Conservation (phyloP, 441 rosid species). For the Codiaeum variegatum region DNA sequence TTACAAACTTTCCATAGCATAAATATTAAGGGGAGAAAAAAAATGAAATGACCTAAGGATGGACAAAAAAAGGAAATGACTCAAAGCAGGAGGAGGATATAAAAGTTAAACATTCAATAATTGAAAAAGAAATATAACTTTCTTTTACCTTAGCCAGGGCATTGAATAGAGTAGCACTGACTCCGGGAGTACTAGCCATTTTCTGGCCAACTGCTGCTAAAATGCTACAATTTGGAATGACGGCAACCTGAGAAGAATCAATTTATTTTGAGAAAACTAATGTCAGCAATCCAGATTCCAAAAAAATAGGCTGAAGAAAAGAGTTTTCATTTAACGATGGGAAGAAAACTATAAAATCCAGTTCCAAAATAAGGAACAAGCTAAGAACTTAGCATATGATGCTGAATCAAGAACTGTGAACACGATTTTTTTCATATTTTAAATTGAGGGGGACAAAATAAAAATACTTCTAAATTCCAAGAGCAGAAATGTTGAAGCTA, state of each 20-base stretch:
- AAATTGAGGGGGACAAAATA: background rate
- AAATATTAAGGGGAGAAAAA: background rate
- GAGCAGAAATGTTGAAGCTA: background rate
- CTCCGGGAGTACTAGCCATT: slow-evolving; percentile 97
- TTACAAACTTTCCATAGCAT: background rate
- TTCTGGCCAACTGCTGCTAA: slow-evolving; percentile 93
- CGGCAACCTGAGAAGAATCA: slow-evolving; percentile 49
- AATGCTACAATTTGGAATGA: slow-evolving; percentile 83
- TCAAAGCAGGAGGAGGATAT: slow-evolving; percentile 11
- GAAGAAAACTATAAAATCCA: slow-evolving; percentile 9
- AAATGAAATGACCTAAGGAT: background rate
- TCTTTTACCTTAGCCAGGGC: slow-evolving; percentile 77
- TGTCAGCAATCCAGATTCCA: slow-evolving; percentile 13
- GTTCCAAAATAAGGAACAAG: background rate
- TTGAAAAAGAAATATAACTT: background rate
- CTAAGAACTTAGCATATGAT: background rate
- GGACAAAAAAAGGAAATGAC: slow-evolving; percentile 1
- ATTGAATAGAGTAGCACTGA: slow-evolving; percentile 85
- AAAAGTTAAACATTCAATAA: slow-evolving; percentile 5
- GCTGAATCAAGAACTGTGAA: background rate
- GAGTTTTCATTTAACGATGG: background rate
- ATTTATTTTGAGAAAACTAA: slow-evolving; percentile 18
- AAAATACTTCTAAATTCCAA: background rate
- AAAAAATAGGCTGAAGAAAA: background rate
- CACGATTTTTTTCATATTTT: background rate